A percentile compares a stretch with the other conserved stretches of the same genome.
These are phyloP conservation scores for Schizochytrium sp. DNA, from an alignment of 108 stramenopile species.

Conservation along the genomic window DNA sequence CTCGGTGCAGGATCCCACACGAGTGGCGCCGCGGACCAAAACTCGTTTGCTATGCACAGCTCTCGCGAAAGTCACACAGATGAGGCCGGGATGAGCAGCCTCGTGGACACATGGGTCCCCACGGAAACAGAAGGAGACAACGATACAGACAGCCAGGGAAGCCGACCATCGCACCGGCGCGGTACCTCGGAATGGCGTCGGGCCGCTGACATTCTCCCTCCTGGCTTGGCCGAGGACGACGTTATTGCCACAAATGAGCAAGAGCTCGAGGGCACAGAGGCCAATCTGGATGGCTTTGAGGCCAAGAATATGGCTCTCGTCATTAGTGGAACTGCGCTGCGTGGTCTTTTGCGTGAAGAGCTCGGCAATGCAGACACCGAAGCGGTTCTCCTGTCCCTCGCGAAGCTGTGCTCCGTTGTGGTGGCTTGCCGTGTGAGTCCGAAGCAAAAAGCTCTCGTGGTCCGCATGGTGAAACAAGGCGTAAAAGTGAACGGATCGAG, in stretches of 20 bases:
- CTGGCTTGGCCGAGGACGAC: background rate
- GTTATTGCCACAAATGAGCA: background rate
- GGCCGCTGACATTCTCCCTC: background rate
- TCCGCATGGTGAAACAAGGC: conserved; percentile 69
- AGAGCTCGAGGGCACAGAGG: background rate
- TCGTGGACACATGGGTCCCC: too few relatives aligned
- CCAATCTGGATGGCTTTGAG: background rate
- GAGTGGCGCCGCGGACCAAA: too few relatives aligned
- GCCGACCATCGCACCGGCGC: background rate
- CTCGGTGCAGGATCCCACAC: too few relatives aligned
- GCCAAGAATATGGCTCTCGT: conserved; percentile 58
- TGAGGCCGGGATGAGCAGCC: too few relatives aligned
- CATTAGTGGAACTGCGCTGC: conserved; percentile 75
- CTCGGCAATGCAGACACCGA: conserved; percentile 57
- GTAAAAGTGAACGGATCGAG: conserved; percentile 39
- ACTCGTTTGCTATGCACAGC: too few relatives aligned
- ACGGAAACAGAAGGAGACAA: too few relatives aligned
- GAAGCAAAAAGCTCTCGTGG: conserved; percentile 76
- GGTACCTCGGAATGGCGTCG: background rate
- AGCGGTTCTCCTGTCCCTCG: conserved; percentile 73
- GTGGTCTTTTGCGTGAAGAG: conserved; percentile 48
- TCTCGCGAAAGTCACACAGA: too few relatives aligned
- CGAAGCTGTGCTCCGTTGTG: conserved; percentile 70
- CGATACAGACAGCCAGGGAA: too few relatives aligned
- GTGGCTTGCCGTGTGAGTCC: conserved; percentile 90